A percentile compares a stretch with the other conserved stretches of the same genome.
These are phyloP conservation scores for Leucocoprinus sp. DNA, from an alignment of 768 basidiomycete genomes.

Conservation along the genomic window DNA sequence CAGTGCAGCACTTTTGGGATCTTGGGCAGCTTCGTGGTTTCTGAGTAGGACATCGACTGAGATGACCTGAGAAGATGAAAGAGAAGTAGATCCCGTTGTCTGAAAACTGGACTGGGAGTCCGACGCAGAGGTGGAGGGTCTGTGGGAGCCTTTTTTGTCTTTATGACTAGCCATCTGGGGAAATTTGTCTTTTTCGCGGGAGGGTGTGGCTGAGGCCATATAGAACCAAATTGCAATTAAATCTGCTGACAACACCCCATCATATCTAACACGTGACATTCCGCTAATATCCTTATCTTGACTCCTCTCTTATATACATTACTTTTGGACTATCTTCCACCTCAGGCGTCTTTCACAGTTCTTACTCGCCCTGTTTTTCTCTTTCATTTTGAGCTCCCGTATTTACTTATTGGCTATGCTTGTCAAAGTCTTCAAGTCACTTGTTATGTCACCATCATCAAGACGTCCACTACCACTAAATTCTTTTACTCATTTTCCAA, in stretches of 20 bases:
- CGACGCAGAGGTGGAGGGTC: conserved; percentile 25
- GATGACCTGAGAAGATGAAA: conserved; percentile 31
- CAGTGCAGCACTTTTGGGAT: conserved; percentile 59
- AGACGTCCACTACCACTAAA: not conserved
- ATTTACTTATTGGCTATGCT: conserved; percentile 1
- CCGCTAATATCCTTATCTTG: not conserved
- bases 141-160: conserved; percentile 23
- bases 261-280: conserved; percentile 4
- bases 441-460: conserved; percentile 1
- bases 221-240: not conserved
- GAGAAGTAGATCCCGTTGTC: conserved; percentile 24
- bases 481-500: not conserved
- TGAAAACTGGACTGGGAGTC: conserved; percentile 24
- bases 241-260: conserved; percentile 7
- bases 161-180: no score
- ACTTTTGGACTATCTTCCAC: not conserved
- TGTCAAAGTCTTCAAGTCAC: not conserved
- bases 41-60: conserved; percentile 48
- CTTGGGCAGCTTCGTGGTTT: conserved; percentile 41
- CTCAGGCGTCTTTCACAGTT: no score
- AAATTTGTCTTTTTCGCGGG: conserved; percentile 24
- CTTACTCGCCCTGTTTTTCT: not conserved
- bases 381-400: not conserved
- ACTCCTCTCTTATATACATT: conserved; percentile 4
- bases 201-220: conserved; percentile 22